phyloP scores from a whole-genome alignment of 305 asterid genomes.

The Withania somnifera region DNA sequence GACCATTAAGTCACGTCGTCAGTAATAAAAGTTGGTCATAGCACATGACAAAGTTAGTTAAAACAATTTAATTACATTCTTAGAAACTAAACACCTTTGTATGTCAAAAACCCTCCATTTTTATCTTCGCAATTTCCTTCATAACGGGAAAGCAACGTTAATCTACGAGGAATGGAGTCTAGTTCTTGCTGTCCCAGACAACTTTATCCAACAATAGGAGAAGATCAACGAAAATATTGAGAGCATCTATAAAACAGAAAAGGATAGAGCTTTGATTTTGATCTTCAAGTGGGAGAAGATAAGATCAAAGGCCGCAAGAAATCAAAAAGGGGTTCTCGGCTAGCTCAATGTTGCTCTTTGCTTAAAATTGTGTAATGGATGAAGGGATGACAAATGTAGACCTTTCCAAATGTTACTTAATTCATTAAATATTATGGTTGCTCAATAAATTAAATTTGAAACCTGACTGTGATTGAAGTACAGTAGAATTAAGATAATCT shows the following conservation, averaged over 20 bases:
- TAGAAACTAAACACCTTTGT: background rate
- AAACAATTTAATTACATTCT: background rate
- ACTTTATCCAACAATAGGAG: background rate
- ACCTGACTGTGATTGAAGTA: background rate
- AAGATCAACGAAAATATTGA: background rate
- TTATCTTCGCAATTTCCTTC: background rate
- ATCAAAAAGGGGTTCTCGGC: background rate
- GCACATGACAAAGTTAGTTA: background rate
- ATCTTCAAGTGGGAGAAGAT: background rate
- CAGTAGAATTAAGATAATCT: background rate
- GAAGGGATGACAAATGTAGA: background rate
- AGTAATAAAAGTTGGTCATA: background rate
- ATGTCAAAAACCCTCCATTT: background rate
- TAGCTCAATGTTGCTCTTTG: background rate
- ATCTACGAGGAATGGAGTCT: background rate
- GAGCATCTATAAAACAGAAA: background rate
- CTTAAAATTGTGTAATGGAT: background rate
- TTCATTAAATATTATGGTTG: background rate
- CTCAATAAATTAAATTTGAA: background rate
- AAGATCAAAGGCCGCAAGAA: background rate
- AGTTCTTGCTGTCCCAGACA: background rate
- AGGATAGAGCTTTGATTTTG: background rate
- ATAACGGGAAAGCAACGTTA: background rate
- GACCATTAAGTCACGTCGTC: background rate
- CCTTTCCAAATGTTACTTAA: background rate